Evolutionary conservation across 2,329 filamentous ascomycete genomes (phyloP), one percentile per base, ranked within the genome.

Genomic region (Talaromyces albobiverticillius): DNA sequence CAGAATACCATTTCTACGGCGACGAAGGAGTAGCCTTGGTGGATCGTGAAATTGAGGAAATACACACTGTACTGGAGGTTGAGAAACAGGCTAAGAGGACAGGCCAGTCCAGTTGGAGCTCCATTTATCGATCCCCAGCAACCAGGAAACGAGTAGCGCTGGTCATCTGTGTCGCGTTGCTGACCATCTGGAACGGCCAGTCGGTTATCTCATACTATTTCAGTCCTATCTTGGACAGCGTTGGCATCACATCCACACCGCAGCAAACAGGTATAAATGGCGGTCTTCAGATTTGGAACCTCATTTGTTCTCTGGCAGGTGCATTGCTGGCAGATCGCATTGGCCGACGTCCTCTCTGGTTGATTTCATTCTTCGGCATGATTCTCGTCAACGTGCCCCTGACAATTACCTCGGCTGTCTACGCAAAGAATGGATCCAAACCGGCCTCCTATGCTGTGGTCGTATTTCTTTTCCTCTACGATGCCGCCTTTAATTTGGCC

Each of bases 41-140:
- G n/a, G 59, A 60, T 23, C 61, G 67, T 2, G 63, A 71, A 50
- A 55, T 70, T 16, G 42, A 43, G 10, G 69, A 72, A 47, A 69
- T 68, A 41, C 66, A 58, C 11, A 56, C 71, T 18, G 59, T 67
- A 47, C 50, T 67, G 22, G 62, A 70, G 42, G 66, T 64, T 4
- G 58, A 64, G 18, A 81, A 83, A 56, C 85, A 85, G 60, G 79
- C 76, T 85, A 81, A 80, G 78, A 85, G 64, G 84, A 80, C 70
- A 69, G 26, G 26, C 10, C 26, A 29, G 10, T 78, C 9, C 80
- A 81, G 57, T 69, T 83, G 16, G 71, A 14, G 31, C 13, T 6
- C 13, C 31, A 14, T 34, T 10, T 34, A 75, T 64, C 78, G 77
- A 61, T 77, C 71, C 4, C 73, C 72, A 42, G 73, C 14, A 32